These are phyloP conservation scores for Przewalskia tangutica DNA, from an alignment of 257 asterid species.

Conservation along the genomic window DNA sequence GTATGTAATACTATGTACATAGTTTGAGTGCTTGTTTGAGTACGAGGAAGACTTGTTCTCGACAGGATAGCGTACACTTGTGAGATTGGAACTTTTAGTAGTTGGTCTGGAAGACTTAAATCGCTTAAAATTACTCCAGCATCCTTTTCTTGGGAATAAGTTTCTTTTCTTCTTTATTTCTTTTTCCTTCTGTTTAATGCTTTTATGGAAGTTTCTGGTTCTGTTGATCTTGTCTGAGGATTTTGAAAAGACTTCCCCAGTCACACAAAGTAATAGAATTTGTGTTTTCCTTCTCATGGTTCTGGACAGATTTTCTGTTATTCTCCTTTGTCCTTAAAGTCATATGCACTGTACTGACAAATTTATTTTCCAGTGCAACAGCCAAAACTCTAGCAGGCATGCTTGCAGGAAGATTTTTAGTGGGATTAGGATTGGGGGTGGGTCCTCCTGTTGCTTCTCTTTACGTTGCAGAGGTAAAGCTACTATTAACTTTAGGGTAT, in stretches of 20 bases:
- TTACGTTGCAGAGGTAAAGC: slow-evolving; percentile 74
- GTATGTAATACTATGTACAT: not conserved
- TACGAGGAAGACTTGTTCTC: not conserved
- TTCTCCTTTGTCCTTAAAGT: not conserved
- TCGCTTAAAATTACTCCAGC: not conserved
- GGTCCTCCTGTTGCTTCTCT: slow-evolving; percentile 95
- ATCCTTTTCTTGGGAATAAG: not conserved
- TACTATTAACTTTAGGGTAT: slow-evolving; percentile 1
- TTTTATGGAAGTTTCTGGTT: not conserved
- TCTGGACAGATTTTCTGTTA: not conserved
- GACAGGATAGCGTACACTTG: not conserved
- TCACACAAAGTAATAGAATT: not conserved
- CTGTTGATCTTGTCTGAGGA: not conserved
- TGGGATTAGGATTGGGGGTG: slow-evolving; percentile 79
- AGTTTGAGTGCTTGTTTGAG: not conserved
- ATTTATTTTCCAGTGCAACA: slow-evolving; percentile 55
- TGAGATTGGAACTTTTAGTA: not conserved
- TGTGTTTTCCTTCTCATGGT: not conserved
- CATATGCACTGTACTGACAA: slow-evolving; percentile 9
- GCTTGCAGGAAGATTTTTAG: slow-evolving; percentile 79
- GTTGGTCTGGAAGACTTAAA: not conserved
- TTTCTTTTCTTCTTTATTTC: not conserved
- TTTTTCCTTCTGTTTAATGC: not conserved
- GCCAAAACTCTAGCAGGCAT: slow-evolving; percentile 56
- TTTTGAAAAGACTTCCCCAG: not conserved